A percentile compares a stretch with the other conserved stretches of the same genome.
phyloP scores from a whole-genome alignment of 768 basidiomycete species.

The Kwoniella dendrophila region DNA sequence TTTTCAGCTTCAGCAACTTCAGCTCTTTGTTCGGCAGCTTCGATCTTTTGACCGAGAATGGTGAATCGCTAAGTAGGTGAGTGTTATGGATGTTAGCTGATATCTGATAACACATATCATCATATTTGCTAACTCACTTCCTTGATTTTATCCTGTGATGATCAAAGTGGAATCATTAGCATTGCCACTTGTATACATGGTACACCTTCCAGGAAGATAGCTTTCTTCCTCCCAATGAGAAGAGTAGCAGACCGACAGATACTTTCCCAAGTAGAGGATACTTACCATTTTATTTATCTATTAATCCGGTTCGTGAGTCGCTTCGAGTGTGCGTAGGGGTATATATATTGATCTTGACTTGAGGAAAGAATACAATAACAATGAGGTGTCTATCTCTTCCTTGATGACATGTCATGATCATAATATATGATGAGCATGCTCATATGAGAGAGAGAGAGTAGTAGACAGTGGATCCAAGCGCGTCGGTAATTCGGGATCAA shows the following conservation, averaged over 20 bases:
- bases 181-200: conserved; percentile 11
- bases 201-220: not conserved
- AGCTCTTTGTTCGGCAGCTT: conserved; percentile 75
- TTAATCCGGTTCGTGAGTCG: conserved; percentile 4
- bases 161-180: not conserved
- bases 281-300: conserved; percentile 15
- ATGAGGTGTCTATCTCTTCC: not conserved
- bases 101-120: not conserved
- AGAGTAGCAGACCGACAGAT: too few relatives aligned
- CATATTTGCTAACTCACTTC: conserved; percentile 48
- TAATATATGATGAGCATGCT: not conserved
- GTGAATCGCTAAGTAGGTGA: conserved; percentile 33
- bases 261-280: too few relatives aligned
- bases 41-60: conserved; percentile 70
- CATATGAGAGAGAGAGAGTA: not conserved
- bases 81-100: not conserved
- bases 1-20: conserved; percentile 82
- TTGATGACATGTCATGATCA: not conserved
- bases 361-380: not conserved
- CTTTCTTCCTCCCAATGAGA: too few relatives aligned
- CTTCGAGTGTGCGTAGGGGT: not conserved
- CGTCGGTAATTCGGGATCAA: conserved; percentile 3
- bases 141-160: conserved; percentile 60
- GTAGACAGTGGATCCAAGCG: conserved; percentile 12
- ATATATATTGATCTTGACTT: too few relatives aligned